Base-by-base conservation (phyloP, 208 protist species). In the Wallacemonas sp. region DNA sequence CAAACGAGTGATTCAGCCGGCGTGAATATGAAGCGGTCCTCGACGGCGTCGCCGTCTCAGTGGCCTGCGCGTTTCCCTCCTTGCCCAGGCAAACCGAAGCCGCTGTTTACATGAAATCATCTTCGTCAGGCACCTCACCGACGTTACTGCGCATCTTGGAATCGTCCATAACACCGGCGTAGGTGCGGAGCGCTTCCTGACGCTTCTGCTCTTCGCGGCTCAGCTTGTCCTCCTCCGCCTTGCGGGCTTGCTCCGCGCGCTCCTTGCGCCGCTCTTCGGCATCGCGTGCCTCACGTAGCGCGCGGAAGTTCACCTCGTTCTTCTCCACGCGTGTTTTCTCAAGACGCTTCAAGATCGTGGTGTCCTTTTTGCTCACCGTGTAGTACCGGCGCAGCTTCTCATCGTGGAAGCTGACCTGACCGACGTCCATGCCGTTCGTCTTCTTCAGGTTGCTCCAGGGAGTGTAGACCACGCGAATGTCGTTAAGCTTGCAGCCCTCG, bases 401-500 rank as follows among this genome's bases (percentile, higher is more conserved):
- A 27, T 98, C 81, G 74, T 98, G 92, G 71, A 98, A 99, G 21
- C 95, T 82, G 10, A 97, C 92, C 72, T 99, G 96, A 15, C 98
- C 98, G 1, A 92, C 85, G 17, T 91, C 98, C 98, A 99, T 99
- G 46, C 78, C 86, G 17, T 75, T 71, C 2, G 93, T 98, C 83
- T 99, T 99, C 52, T 97, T 92, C 33, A 99, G 77, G 81, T 99
- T 99, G 61, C 85, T 79, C 89, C 93, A 98, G 32, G 96, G 91
- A 5, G 98, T 99, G 84, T 99, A 99, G 10, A 99, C 93, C 5
- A 99, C 75, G 37, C 69, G 63, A 3, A 99, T 84, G 60, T 92
- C 77, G 70, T 93, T 87, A 21, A 97, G 76, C 73, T 97, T 97
- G 77, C 89, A 96, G 32, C 97, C 97, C 62, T 98, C 85, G 61